Base-by-base conservation (phyloP, 2,329 filamentous ascomycete species). In the Botrytis galanthina region DNA sequence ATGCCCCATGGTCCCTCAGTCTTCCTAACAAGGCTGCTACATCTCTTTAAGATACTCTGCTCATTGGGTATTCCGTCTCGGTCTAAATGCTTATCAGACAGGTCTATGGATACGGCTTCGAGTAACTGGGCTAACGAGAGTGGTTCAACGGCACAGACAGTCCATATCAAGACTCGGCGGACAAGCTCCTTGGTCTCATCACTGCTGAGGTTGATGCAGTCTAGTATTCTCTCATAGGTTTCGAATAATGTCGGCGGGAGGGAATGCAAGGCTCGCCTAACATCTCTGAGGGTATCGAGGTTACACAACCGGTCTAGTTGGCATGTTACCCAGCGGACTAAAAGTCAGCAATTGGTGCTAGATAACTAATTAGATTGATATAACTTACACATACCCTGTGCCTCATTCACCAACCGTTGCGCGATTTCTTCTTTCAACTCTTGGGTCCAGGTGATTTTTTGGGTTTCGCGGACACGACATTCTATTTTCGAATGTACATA, bases 141-240 rank as follows among this genome's bases (percentile, higher is more conserved):
- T n/a, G 67, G 59, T 12, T 35, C 22, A 26, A n/a, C 35, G 14
- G 73, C 20, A 44, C 39, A 70, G 59, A 73, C 46, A 54, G 77
- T 75, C 74, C 76, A 79, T 29, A 63, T 60, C 35, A 79, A 63
- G 18, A 74, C 71, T 35, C 70, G 70, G 29, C 75, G 66, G 4
- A 80, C 78, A n/a, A 79, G 51, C 4, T 63, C 61, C 46, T 75
- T 75, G n/a, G 76, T 73, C 8, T 63, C 63, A 16, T 57, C 61
- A n/a, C 72, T 76, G 18, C 74, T 75, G n/a, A 73, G 74, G 4
- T 79, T 74, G 32, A 81, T 75, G 39, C 74, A 75, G 12, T 76
- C 72, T 20, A 82, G 73, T 12, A 79, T 81, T 37, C 77, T 73
- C n/a, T 75, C 76, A 51, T 81, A 79, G 0, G 76, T 79, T 59